phyloP scores from a whole-genome alignment of 768 basidiomycete genomes.

The Myochromella boudieri region DNA sequence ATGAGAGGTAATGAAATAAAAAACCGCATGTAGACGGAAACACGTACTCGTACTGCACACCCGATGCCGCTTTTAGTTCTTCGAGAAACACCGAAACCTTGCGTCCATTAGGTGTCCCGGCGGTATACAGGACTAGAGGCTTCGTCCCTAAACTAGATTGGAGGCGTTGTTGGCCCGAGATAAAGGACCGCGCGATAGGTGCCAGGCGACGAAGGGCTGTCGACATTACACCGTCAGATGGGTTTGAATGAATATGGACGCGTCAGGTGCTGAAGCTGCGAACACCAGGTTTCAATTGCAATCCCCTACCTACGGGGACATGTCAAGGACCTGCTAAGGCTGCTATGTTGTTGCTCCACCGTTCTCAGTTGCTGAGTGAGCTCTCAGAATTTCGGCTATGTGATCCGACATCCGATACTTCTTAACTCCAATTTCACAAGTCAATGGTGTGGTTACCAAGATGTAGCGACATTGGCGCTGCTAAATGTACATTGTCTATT shows the following conservation, averaged over 20 bases:
- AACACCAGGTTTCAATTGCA: too few relatives aligned
- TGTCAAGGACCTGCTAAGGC: too few relatives aligned
- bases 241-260: too few relatives aligned
- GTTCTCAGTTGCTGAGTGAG: too few relatives aligned
- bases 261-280: not conserved
- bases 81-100: constrained; percentile 58
- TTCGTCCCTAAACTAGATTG: constrained; percentile 16
- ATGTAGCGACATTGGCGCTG: not conserved
- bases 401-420: too few relatives aligned
- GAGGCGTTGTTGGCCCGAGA: constrained; percentile 7
- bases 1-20: not conserved
- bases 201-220: constrained; percentile 14
- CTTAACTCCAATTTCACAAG: too few relatives aligned
- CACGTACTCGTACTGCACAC: constrained; percentile 36
- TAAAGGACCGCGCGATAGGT: constrained; percentile 8
- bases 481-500: constrained; percentile 17
- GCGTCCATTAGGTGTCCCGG: constrained; percentile 54
- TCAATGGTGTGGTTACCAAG: too few relatives aligned
- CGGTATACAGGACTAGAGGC: constrained; percentile 40
- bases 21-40: not conserved
- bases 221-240: not conserved
- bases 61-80: constrained; percentile 48
- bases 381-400: too few relatives aligned
- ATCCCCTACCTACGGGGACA: too few relatives aligned
- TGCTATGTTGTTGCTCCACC: too few relatives aligned